phyloP scores from a whole-genome alignment of 2,329 filamentous ascomycete genomes.

The Aspergillus intermedius region DNA sequence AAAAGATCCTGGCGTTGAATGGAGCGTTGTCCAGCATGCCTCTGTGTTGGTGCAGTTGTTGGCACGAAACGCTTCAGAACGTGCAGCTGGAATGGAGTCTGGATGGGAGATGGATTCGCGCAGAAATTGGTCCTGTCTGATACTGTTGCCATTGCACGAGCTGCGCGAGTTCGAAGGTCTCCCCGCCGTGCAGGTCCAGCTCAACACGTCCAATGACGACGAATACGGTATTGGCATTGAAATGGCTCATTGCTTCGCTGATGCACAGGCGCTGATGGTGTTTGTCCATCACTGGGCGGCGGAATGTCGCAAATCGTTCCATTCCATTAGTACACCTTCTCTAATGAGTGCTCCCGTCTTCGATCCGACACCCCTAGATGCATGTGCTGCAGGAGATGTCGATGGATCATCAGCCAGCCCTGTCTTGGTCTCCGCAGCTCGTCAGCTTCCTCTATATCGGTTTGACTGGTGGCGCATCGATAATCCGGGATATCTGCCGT shows the following conservation, averaged over 20 bases:
- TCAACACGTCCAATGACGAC: conserved; percentile 37
- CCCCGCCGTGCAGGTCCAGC: conserved; percentile 32
- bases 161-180: conserved; percentile 22
- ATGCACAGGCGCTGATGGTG: conserved; percentile 38
- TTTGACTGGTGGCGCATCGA: conserved; percentile 42
- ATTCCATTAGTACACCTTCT: background rate
- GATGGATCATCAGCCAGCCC: conserved; percentile 15
- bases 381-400: conserved; percentile 18
- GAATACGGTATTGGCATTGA: conserved; percentile 39
- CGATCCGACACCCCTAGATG: conserved; percentile 36
- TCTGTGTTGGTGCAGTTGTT: background rate
- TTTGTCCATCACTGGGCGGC: conserved; percentile 42
- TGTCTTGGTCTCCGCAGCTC: conserved; percentile 18
- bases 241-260: conserved; percentile 41
- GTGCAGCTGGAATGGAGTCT: background rate
- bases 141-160: conserved; percentile 30
- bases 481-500: conserved; percentile 6
- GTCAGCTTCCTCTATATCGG: conserved; percentile 38
- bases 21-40: background rate
- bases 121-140: conserved; percentile 7
- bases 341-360: conserved; percentile 28
- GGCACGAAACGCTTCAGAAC: background rate
- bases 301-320: conserved; percentile 14
- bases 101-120: background rate
- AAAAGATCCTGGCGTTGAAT: conserved; percentile 4